Base-by-base conservation (phyloP, 1,284 basidiomycete species). In the Pyrrhoderma lamaoense region DNA sequence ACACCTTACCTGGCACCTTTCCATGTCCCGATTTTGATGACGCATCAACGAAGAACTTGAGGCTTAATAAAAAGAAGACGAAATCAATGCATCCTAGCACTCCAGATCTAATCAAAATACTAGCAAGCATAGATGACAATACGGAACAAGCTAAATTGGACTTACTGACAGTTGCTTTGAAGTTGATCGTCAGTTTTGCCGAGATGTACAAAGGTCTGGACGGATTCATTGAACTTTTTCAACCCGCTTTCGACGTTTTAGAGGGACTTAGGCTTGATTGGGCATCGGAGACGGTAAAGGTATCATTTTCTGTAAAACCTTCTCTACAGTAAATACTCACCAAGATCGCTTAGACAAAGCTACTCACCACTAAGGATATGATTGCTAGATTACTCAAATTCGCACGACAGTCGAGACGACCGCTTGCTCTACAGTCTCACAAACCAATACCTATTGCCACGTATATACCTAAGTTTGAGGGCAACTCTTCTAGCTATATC, bases 391-490 rank as follows among this genome's bases (percentile, higher is more conserved):
- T 91, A 47, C 72, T 96, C 53, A 85, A 82, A 58, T 86, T 94
- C 62, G 73, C 92, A 0, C 69, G 66, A 3, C 77, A 84, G 62
- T 74, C 80, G 1, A 87, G 95, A 35, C 77, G 74, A 49, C 92
- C 94, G 0, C 80, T 99, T 36, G 74, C 75, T 9, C 75, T 99
- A 25, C 96, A 99, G 72, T 78, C 88, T 2, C 96, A 99, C 74
- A 96, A 95, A 64, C 92, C 94, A 2, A 93, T 99, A 48, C 91
- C 96, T 5, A 96, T 99, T 60, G 81, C 92, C 3, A 82, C 92
- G 1, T 93, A 91, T 65, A 77, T 93, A 22, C 96, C 96, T 63
- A 94, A 93, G 65, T 99, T 99, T 68, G 94, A 96, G 63, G 75
- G 80, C 39, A 79, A 82, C 37, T 86, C 82, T 42, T 91, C 90